A percentile compares a stretch with the other conserved stretches of the same genome.
phyloP scores from a whole-genome alignment of 2,329 filamentous ascomycete genomes.

The Neonectria faginata region DNA sequence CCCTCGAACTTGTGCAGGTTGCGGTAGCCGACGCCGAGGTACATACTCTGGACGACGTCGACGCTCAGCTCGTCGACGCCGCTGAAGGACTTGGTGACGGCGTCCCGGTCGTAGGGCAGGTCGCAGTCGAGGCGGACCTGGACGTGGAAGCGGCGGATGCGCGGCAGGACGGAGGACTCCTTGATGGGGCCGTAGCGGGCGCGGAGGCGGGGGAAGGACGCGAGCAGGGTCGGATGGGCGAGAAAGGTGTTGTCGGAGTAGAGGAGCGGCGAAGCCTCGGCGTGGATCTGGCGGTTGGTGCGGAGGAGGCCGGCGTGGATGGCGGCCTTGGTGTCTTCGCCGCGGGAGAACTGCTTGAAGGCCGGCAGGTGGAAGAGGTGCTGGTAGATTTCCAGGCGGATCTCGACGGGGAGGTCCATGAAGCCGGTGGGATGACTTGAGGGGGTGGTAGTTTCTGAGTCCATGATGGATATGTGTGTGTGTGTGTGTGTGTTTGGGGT shows the following conservation, averaged over 20 bases:
- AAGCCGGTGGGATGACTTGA: slow-evolving; percentile 44
- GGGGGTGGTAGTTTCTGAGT: slow-evolving; percentile 29
- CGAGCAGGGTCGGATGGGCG: slow-evolving; percentile 55
- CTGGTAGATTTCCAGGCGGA: slow-evolving; percentile 60
- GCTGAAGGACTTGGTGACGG: slow-evolving; percentile 51
- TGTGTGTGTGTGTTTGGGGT: too few species aligned
- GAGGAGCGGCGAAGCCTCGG: slow-evolving; percentile 55
- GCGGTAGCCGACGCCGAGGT: slow-evolving; percentile 52
- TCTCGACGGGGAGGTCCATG: slow-evolving; percentile 58
- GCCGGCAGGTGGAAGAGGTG: slow-evolving; percentile 55
- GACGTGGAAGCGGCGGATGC: slow-evolving; percentile 55
- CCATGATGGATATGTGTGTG: slow-evolving; percentile 34
- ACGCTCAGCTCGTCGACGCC: slow-evolving; percentile 55
- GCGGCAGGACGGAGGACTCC: slow-evolving; percentile 45
- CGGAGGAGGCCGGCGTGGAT: slow-evolving; percentile 56
- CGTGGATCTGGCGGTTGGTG: slow-evolving; percentile 55
- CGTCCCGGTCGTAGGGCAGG: slow-evolving; percentile 47
- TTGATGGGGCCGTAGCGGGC: slow-evolving; percentile 48
- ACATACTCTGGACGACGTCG: slow-evolving; percentile 54
- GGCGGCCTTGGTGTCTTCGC: slow-evolving; percentile 22
- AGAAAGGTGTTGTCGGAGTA: slow-evolving; percentile 59
- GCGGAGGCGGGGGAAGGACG: slow-evolving; percentile 55
- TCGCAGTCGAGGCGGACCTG: slow-evolving; percentile 57
- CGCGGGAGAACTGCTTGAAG: slow-evolving; percentile 40
- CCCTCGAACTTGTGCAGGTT: slow-evolving; percentile 57